These are phyloP conservation scores for Ceratobasidium sp. DNA, from an alignment of 1,284 basidiomycete species.

Conservation along the genomic window DNA sequence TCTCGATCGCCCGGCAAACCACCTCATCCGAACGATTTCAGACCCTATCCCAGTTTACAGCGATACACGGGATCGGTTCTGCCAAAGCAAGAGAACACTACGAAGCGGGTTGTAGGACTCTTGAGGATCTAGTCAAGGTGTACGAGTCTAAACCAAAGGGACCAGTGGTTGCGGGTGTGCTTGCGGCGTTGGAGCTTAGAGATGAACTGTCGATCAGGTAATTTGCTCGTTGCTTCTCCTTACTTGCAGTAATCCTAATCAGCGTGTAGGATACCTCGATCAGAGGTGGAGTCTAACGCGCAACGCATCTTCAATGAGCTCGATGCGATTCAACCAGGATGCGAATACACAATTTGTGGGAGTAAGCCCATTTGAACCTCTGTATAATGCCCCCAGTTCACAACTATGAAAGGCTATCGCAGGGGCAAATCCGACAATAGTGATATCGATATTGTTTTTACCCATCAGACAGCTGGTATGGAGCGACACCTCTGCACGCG, in stretches of 20 bases:
- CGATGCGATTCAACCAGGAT: constrained; percentile 69
- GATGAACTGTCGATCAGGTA: constrained; percentile 25
- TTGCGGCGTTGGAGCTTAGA: constrained; percentile 21
- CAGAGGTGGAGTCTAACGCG: constrained; percentile 77
- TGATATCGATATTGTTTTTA: constrained; percentile 85
- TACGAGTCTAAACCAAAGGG: constrained; percentile 58
- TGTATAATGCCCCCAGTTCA: constrained; percentile 6
- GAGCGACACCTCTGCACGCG: constrained; percentile 66
- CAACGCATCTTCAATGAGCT: constrained; percentile 70
- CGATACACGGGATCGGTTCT: constrained; percentile 79
- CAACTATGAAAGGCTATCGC: constrained; percentile 68
- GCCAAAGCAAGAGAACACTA: constrained; percentile 74
- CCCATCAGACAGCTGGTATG: constrained; percentile 67
- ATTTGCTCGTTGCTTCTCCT: not conserved
- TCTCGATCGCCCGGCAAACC: constrained; percentile 73
- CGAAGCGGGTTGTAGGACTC: constrained; percentile 69
- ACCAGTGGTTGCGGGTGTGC: not conserved
- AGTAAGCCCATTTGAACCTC: constrained; percentile 63
- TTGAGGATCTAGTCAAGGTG: constrained; percentile 74
- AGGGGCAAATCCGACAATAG: constrained; percentile 79
- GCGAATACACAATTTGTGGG: constrained; percentile 75
- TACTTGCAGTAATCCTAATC: not conserved
- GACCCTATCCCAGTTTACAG: constrained; percentile 69
- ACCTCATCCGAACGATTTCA: constrained; percentile 66
- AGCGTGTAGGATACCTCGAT: constrained; percentile 67